These are phyloP conservation scores for Tricholoma sp. DNA, from an alignment of 768 basidiomycete genomes.

Conservation along the genomic window DNA sequence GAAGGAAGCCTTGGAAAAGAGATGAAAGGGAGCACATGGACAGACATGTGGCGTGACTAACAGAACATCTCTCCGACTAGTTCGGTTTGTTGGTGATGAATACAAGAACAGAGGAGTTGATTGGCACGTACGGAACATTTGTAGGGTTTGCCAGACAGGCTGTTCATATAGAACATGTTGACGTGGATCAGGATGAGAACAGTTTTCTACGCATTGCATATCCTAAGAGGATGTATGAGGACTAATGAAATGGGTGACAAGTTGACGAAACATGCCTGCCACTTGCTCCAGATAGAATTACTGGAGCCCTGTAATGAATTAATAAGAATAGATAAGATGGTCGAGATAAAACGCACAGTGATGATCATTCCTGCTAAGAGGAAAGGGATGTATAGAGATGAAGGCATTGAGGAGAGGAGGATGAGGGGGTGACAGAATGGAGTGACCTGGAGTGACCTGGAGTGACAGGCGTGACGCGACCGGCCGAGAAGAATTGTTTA, in stretches of 20 bases:
- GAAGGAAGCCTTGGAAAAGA: slow-evolving; percentile 67
- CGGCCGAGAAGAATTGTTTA: slow-evolving; percentile 14
- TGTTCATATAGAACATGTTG: slow-evolving; percentile 83
- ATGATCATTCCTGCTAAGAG: slow-evolving; percentile 93
- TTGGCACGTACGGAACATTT: slow-evolving; percentile 74
- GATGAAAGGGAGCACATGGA: slow-evolving; percentile 21
- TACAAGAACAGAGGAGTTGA: slow-evolving; percentile 14
- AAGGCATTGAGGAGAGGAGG: slow-evolving; percentile 47
- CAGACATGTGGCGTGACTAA: slow-evolving; percentile 38
- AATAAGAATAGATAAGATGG: not conserved
- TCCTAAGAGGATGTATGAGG: slow-evolving; percentile 43
- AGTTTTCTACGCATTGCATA: slow-evolving; percentile 99
- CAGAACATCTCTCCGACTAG: slow-evolving; percentile 92
- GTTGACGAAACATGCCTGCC: slow-evolving; percentile 48
- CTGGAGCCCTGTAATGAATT: slow-evolving; percentile 53
- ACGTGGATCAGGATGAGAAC: slow-evolving; percentile 55
- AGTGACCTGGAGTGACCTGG: too few species aligned
- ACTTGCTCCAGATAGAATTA: slow-evolving; percentile 81
- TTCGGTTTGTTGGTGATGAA: slow-evolving; percentile 23
- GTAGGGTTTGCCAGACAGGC: slow-evolving; percentile 88
- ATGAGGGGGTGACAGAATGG: slow-evolving; percentile 7
- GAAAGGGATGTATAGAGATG: slow-evolving; percentile 63
- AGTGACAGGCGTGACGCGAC: slow-evolving; percentile 6
- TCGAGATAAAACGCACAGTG: slow-evolving; percentile 45
- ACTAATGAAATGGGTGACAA: not conserved